phyloP scores from a whole-genome alignment of 2,329 filamentous ascomycete genomes.

The Sarocladiaceae sp. region DNA sequence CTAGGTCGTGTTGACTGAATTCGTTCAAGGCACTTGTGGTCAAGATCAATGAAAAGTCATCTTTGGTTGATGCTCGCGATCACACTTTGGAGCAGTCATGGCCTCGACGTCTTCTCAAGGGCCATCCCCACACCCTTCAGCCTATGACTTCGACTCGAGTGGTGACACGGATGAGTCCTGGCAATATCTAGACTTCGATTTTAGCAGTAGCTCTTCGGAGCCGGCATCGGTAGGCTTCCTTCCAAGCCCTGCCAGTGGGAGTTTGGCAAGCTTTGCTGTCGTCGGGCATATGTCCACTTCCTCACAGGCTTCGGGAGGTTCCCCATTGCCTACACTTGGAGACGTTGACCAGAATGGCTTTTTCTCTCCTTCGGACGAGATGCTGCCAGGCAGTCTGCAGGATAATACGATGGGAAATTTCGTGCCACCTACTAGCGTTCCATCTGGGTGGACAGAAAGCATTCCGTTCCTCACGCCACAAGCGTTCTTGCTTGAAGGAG shows the following conservation, averaged over 20 bases:
- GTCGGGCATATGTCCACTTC: slow-evolving; percentile 32
- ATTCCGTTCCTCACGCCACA: slow-evolving; percentile 32
- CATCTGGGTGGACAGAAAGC: slow-evolving; percentile 14
- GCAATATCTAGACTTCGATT: slow-evolving; percentile 33
- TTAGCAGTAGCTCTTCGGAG: slow-evolving; percentile 27
- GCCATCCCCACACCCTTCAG: slow-evolving; percentile 33
- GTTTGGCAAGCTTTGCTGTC: slow-evolving; percentile 46
- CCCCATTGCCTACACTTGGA: slow-evolving; percentile 34
- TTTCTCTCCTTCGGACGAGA: not conserved
- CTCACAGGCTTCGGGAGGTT: slow-evolving; percentile 28
- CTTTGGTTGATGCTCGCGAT: no score
- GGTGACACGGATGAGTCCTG: slow-evolving; percentile 40
- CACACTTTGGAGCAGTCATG: slow-evolving; percentile 13
- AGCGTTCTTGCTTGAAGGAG: slow-evolving; percentile 33
- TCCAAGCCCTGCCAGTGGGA: slow-evolving; percentile 47
- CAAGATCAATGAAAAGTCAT: no score
- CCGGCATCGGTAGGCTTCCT: slow-evolving; percentile 39
- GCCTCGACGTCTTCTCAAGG: slow-evolving; percentile 35
- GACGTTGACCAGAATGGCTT: slow-evolving; percentile 31
- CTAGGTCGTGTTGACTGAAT: no score
- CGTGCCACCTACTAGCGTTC: not conserved
- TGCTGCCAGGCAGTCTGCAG: not conserved
- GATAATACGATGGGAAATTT: not conserved
- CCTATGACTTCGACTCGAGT: slow-evolving; percentile 34
- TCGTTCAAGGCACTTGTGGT: no score